A percentile compares a stretch with the other conserved stretches of the same genome.
Evolutionary conservation across 2,329 filamentous ascomycete species (phyloP).

Genomic region (Alternaria arbusti): DNA sequence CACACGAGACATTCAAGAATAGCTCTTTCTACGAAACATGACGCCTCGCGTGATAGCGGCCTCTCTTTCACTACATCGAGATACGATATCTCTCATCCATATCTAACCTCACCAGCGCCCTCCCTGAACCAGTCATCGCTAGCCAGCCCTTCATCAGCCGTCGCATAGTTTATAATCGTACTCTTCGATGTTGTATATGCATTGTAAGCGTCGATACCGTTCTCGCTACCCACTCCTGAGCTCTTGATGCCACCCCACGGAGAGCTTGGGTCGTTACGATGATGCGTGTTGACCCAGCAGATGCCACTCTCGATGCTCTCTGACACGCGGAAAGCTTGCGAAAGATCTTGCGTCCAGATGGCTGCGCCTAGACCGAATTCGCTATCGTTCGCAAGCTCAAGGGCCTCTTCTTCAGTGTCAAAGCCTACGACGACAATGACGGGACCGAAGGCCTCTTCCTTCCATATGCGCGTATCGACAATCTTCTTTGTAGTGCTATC

Average conservation of each 20-base stretch:
- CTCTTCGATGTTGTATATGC: conserved; percentile 64
- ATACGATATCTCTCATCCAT: conserved; percentile 51
- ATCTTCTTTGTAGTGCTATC: conserved; percentile 39
- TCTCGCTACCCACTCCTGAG: conserved; percentile 74
- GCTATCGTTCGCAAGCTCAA: conserved; percentile 57
- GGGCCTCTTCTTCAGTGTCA: conserved; percentile 55
- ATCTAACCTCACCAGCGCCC: conserved; percentile 62
- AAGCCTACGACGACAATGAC: conserved; percentile 59
- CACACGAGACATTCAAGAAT: neutral
- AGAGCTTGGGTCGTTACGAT: conserved; percentile 74
- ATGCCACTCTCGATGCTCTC: conserved; percentile 58
- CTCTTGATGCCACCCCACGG: conserved; percentile 71
- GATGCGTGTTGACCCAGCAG: conserved; percentile 62
- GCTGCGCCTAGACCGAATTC: conserved; percentile 59
- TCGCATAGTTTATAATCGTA: conserved; percentile 72
- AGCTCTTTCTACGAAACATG: neutral
- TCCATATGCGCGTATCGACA: conserved; percentile 47
- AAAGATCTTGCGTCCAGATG: conserved; percentile 59
- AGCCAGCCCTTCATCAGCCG: conserved; percentile 57
- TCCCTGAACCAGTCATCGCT: conserved; percentile 74
- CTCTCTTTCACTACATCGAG: neutral
- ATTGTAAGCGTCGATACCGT: conserved; percentile 63
- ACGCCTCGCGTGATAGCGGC: neutral
- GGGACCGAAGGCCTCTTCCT: conserved; percentile 60
- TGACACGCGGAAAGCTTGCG: conserved; percentile 56